These are phyloP conservation scores for Leccinellum luteum DNA, from an alignment of 768 basidiomycete genomes.

Conservation along the genomic window DNA sequence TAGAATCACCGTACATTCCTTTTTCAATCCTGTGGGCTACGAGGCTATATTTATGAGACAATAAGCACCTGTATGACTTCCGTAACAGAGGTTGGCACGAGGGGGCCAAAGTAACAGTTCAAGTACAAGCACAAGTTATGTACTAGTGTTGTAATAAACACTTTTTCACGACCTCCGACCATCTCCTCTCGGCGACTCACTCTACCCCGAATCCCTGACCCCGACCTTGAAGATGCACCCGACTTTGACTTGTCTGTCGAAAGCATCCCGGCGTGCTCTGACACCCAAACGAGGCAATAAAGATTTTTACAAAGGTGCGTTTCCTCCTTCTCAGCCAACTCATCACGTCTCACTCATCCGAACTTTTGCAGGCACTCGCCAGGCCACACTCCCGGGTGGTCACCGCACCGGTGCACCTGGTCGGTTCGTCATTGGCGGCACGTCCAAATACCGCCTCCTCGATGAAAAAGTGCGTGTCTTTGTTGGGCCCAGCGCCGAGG, in stretches of 20 bases:
- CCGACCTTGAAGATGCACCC: constrained; percentile 61
- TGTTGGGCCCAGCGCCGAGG: constrained; percentile 72
- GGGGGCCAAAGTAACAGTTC: too few species aligned
- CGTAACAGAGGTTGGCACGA: background rate
- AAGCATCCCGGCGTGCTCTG: constrained; percentile 80
- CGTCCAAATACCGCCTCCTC: constrained; percentile 75
- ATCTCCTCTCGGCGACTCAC: too few species aligned
- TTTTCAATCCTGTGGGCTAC: background rate
- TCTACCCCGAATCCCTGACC: too few species aligned
- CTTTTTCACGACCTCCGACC: background rate
- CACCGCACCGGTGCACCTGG: constrained; percentile 88
- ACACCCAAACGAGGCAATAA: constrained; percentile 91
- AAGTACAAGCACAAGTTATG: background rate
- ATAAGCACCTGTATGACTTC: background rate
- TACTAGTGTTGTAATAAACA: background rate
- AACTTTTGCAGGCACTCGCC: constrained; percentile 62
- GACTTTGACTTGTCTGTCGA: constrained; percentile 66
- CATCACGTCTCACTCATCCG: background rate
- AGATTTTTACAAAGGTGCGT: constrained; percentile 93
- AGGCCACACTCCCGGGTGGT: constrained; percentile 79
- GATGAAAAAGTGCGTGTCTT: constrained; percentile 84
- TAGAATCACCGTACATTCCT: background rate
- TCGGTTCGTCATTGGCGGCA: constrained; percentile 73
- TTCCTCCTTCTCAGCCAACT: background rate
- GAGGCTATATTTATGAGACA: background rate